A percentile compares a stretch with the other conserved stretches of the same genome.
Conservation (phyloP, 1,284 basidiomycete genomes). For the Ustilago crameri region DNA sequence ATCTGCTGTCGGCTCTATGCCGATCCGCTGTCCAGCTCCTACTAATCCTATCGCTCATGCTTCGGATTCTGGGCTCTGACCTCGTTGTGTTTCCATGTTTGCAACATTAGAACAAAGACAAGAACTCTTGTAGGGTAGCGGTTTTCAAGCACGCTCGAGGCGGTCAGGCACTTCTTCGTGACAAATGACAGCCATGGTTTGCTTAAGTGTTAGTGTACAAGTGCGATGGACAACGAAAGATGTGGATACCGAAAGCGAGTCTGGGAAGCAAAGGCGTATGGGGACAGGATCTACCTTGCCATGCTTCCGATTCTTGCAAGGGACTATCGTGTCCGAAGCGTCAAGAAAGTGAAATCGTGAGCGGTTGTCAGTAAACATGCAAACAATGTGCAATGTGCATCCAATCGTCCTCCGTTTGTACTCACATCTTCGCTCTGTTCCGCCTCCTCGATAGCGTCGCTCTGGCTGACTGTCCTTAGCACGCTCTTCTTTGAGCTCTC, state of each 20-base stretch:
- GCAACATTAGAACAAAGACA: no score
- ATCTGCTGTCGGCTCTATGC: no score
- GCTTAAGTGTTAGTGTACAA: constrained; percentile 8
- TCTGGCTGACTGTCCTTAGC: constrained; percentile 78
- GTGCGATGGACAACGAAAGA: background rate
- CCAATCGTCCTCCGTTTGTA: background rate
- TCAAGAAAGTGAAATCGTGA: background rate
- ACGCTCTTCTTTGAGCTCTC: constrained; percentile 99
- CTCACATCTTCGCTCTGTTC: constrained; percentile 68
- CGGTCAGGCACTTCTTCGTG: background rate
- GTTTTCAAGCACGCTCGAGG: background rate
- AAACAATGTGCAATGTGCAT: no score
- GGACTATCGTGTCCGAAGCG: constrained; percentile 20
- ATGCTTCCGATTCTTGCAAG: constrained; percentile 62
- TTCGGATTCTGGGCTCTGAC: no score
- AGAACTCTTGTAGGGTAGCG: no score
- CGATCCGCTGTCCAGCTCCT: no score
- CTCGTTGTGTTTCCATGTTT: no score
- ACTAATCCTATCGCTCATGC: no score
- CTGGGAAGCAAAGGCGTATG: background rate
- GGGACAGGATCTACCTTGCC: constrained; percentile 32
- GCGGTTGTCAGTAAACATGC: no score
- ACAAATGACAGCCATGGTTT: background rate
- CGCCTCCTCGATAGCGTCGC: constrained; percentile 67
- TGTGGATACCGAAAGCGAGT: background rate